Base-by-base conservation (phyloP, 331 rosid genomes). In the Malus hybrid region DNA sequence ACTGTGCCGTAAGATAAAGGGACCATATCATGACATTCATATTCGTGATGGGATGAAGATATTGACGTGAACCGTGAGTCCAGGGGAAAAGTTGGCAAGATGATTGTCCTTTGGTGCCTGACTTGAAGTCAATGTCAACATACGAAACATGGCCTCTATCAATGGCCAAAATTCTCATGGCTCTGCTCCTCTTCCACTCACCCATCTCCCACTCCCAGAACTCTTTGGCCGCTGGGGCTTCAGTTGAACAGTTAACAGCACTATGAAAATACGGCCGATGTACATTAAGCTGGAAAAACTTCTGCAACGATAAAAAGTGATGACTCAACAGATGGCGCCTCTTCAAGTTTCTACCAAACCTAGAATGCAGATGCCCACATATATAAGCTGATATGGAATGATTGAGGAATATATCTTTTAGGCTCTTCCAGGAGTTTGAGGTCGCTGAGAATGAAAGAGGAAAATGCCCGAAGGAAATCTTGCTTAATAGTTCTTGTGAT, bases 121-220 rank as follows among this genome's bases (percentile, higher is more conserved):
- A 80, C 83, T 80, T 89, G 75, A 92, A 83, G 89, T 89, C 97
- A 75, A 89, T 58, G 78, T 94, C 99, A 75, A 85, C 81, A 75
- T 80, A 86, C 53, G 97, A 92, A 83, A 92, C 90, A 71, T 74
- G 88, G 34, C 97, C 99, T 58, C 70, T 77, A 82, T 94, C 99
- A 76, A 92, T 87, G 85, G 97, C 96, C 82, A 94, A 71, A 81
- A 94, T 80, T 73, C 97, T 87, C 86, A 94, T 68, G 78, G 86
- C 85, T 85, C 96, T 85, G 68, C 82, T 89, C 88, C 73, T 92
- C 89, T 97, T 87, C 97, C 97, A 94, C 78, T 92, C 99, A 24
- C 97, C 99, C 93, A 89, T 92, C 86, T 92, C 97, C 99, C 99
- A 92, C 82, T 94, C 99, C 97, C 97, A 92, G 73, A 94, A 94